Percentiles rank a stretch among this genome's conserved stretches.
Conservation (phyloP, 768 basidiomycete species). For the Psilocybe azurescens region DNA sequence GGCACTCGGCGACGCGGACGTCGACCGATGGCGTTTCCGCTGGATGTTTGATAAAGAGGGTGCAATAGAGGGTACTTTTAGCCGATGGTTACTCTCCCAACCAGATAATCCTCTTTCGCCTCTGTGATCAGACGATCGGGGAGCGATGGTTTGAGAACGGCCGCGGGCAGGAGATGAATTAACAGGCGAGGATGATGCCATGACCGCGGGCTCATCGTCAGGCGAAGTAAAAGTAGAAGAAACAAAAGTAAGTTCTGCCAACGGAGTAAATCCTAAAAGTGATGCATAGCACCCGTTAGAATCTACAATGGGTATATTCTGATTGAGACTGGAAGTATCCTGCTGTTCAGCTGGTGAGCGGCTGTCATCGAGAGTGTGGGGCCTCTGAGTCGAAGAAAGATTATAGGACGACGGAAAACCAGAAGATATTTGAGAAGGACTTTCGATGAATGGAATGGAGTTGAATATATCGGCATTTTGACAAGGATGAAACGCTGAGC, state of each 20-base stretch:
- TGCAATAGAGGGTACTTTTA: neutral
- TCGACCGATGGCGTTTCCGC: conserved; percentile 10
- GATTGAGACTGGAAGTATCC: neutral
- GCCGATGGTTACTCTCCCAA: conserved; percentile 14
- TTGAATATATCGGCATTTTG: conserved; percentile 1
- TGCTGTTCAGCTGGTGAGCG: neutral
- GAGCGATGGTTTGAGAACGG: conserved; percentile 11
- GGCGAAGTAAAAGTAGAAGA: conserved; percentile 5
- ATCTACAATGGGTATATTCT: neutral
- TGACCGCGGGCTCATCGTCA: neutral
- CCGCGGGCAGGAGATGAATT: conserved; percentile 6
- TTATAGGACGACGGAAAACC: neutral
- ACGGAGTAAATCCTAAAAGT: conserved; percentile 10
- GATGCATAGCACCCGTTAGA: conserved; percentile 14
- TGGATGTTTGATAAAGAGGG: neutral
- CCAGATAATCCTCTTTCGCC: conserved; percentile 19
- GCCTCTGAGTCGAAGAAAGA: neutral
- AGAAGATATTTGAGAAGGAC: neutral
- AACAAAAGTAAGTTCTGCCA: neutral
- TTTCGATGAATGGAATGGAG: neutral
- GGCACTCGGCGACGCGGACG: conserved; percentile 5
- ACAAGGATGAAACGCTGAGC: neutral
- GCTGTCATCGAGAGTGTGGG: neutral
- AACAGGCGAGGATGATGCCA: conserved; percentile 3
- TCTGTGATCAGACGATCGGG: conserved; percentile 5